Conservation (phyloP, 2,329 filamentous ascomycete species). For the Onygenales sp. region DNA sequence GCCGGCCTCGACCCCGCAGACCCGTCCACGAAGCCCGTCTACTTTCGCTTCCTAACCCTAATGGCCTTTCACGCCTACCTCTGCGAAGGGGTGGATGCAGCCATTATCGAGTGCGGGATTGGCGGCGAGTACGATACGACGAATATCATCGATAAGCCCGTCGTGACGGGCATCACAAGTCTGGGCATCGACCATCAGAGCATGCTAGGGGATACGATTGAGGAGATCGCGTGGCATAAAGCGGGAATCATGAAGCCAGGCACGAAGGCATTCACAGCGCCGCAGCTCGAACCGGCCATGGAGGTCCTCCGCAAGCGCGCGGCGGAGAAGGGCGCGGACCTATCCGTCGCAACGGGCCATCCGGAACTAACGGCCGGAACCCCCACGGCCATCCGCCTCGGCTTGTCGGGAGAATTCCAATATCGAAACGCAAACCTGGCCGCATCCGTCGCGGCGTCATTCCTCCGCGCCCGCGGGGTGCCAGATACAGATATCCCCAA, state of each 20-base stretch:
- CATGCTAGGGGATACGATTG: slow-evolving; percentile 69
- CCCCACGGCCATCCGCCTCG: slow-evolving; percentile 42
- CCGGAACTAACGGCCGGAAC: slow-evolving; percentile 31
- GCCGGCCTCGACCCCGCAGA: slow-evolving; percentile 44
- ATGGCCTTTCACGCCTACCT: slow-evolving; percentile 80
- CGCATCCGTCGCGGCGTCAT: slow-evolving; percentile 38
- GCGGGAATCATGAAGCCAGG: slow-evolving; percentile 71
- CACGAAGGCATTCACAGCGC: slow-evolving; percentile 53
- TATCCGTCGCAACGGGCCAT: slow-evolving; percentile 42
- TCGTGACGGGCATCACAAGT: slow-evolving; percentile 64
- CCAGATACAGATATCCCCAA: slow-evolving; percentile 23
- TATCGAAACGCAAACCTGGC: slow-evolving; percentile 54
- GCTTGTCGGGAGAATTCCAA: slow-evolving; percentile 54
- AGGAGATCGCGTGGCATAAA: slow-evolving; percentile 87
- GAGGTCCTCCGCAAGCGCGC: slow-evolving; percentile 49
- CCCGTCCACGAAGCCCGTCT: slow-evolving; percentile 65
- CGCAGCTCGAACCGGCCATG: slow-evolving; percentile 46
- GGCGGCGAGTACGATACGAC: slow-evolving; percentile 91
- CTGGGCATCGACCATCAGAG: slow-evolving; percentile 77
- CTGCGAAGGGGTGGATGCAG: slow-evolving; percentile 62
- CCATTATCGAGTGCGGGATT: slow-evolving; percentile 86
- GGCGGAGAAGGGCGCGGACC: slow-evolving; percentile 36
- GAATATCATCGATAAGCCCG: slow-evolving; percentile 66
- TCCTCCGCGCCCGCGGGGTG: slow-evolving; percentile 27
- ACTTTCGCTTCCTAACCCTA: slow-evolving; percentile 85